Conservation (phyloP, 768 basidiomycete species). For the Heimioporus sp. region DNA sequence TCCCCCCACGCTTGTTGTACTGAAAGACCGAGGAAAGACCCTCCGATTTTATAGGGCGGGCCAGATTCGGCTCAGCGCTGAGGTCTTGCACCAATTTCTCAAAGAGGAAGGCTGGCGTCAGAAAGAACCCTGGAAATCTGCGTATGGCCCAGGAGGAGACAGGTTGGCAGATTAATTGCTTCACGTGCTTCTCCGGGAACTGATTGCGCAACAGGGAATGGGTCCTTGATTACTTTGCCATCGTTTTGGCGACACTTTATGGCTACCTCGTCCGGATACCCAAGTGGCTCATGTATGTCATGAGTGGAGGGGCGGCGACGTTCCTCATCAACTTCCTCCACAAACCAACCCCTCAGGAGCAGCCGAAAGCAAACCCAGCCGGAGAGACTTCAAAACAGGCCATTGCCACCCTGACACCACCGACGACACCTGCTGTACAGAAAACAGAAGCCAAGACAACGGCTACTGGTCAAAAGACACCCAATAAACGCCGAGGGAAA, state of each 20-base stretch:
- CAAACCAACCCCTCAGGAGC: conserved; percentile 16
- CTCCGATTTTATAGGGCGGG: conserved; percentile 79
- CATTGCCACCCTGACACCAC: background rate
- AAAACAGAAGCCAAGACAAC: conserved; percentile 16
- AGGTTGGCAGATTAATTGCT: conserved; percentile 42
- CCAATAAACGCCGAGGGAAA: conserved; percentile 30
- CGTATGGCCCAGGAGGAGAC: conserved; percentile 74
- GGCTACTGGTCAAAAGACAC: conserved; percentile 19
- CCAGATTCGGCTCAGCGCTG: conserved; percentile 57
- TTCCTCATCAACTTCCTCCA: conserved; percentile 67
- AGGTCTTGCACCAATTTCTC: conserved; percentile 65
- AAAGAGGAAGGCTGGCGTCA: conserved; percentile 58
- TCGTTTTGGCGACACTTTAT: conserved; percentile 50
- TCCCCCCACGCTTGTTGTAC: conserved; percentile 71
- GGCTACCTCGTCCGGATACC: conserved; percentile 53
- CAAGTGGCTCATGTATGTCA: conserved; percentile 67
- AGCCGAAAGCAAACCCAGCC: conserved; percentile 3
- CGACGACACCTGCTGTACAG: background rate
- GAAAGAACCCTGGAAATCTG: conserved; percentile 65
- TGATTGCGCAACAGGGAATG: conserved; percentile 51
- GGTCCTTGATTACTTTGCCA: conserved; percentile 59
- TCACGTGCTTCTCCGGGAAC: background rate
- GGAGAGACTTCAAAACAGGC: conserved; percentile 1
- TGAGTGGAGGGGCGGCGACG: conserved; percentile 67
- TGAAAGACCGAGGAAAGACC: conserved; percentile 67